Base-by-base conservation (phyloP, 768 basidiomycete genomes). In the Panaeolus cyanescens region DNA sequence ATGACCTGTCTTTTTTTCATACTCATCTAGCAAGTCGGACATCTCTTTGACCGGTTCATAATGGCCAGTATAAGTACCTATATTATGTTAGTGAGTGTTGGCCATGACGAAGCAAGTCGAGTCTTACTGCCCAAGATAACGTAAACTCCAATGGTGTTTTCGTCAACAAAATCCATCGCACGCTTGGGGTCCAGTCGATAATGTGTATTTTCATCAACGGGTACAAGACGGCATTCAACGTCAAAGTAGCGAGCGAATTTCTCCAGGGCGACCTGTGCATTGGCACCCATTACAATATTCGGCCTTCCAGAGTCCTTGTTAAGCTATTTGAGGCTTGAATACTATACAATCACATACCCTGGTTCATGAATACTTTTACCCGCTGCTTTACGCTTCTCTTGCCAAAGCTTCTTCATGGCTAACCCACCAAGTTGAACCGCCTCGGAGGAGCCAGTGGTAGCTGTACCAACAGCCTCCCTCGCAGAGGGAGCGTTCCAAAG, bases 11-110 rank as follows among this genome's bases (percentile, higher is more conserved):
- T 82, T 78, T n/a, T 73, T 74, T 69, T 90, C 82, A 68, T 85
- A 86, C 65, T 85, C 81, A 66, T 89, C 87, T 42, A 89, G 78
- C 9, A 92, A 80, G 39, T 88, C 86, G 1, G 90, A 79, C 87
- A 97, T 92, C 71, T 89, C 91, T 71, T 91, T 84, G 32, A 97
- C 95, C 12, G 90, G 87, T 67, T 96, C 95, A 67, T 83, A 84
- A 63, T 84, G 83, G 1, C 90, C 90, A 15, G 90, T 90, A 70
- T 90, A 91, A 2, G 80, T 82, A 56, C 79, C 77, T 75, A 61
- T 62, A 53, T 9, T 32, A 17, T n/a, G 17, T 56, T 42, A 25
- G n/a, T 54, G 5, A 84, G 85, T 64, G 80, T 82, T 25, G 80
- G 83, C 32, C 74, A 71, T 65, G 39, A 66, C 9, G 59, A 28